phyloP scores from a whole-genome alignment of 1,284 basidiomycete genomes.

The Peniophora sp. region DNA sequence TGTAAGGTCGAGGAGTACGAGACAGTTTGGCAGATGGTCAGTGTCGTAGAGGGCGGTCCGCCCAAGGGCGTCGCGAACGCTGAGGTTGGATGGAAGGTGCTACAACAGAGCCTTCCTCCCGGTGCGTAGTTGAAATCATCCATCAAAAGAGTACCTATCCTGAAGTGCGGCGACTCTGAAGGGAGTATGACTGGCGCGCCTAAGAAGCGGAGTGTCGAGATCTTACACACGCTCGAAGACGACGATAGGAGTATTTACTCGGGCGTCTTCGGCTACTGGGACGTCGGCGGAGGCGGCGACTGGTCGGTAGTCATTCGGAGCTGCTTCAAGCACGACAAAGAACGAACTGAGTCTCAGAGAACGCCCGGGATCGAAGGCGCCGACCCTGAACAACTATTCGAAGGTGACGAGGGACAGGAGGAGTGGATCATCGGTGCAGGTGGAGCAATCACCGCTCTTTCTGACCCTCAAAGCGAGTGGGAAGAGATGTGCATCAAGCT shows the following conservation, averaged over 20 bases:
- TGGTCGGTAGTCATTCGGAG: slow-evolving; percentile 96
- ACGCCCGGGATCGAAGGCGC: not conserved
- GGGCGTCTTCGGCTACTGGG: slow-evolving; percentile 92
- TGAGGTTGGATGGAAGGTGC: slow-evolving; percentile 69
- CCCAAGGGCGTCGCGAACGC: slow-evolving; percentile 21
- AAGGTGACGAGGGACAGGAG: slow-evolving; percentile 30
- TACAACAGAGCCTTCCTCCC: slow-evolving; percentile 80
- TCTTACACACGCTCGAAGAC: slow-evolving; percentile 78
- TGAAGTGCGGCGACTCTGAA: slow-evolving; percentile 17
- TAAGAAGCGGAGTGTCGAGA: slow-evolving; percentile 88
- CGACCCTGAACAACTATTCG: not conserved
- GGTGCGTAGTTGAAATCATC: slow-evolving; percentile 37
- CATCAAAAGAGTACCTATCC: not conserved
- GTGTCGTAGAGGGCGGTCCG: slow-evolving; percentile 73
- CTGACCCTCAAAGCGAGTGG: slow-evolving; percentile 85
- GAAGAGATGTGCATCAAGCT: slow-evolving; percentile 89
- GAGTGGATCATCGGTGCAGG: slow-evolving; percentile 84
- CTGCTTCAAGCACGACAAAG: slow-evolving; percentile 66
- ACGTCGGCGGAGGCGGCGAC: slow-evolving; percentile 83
- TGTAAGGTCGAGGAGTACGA: slow-evolving; percentile 90
- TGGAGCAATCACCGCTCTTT: slow-evolving; percentile 93
- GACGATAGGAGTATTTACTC: slow-evolving; percentile 79
- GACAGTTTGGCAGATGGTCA: slow-evolving; percentile 95
- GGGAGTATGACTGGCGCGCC: slow-evolving; percentile 98
- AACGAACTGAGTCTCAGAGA: slow-evolving; percentile 10